Evolutionary conservation across 106 monocot genomes (phyloP).

Genomic region (Gastrodia elata): DNA sequence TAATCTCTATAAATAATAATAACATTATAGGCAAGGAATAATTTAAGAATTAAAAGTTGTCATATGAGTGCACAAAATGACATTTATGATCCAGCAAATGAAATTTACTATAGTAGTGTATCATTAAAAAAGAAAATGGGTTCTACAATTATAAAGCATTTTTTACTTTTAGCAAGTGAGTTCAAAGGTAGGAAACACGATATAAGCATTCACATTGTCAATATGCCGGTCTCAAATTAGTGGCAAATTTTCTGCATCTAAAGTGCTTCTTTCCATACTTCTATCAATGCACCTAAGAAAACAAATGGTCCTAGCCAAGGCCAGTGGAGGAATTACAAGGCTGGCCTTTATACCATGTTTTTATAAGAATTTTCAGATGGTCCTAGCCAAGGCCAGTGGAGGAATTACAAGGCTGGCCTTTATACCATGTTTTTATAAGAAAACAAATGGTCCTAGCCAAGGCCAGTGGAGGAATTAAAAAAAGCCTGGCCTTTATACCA

Average conservation of each 20-base stretch:
- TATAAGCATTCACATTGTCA: neutral
- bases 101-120: neutral
- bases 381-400: neutral
- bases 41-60: too few relatives aligned
- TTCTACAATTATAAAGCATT: neutral
- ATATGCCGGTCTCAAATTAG: neutral
- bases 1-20: neutral
- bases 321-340: too few relatives aligned
- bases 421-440: too few relatives aligned
- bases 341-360: too few relatives aligned
- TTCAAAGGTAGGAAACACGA: neutral
- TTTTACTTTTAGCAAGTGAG: neutral
- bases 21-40: too few relatives aligned
- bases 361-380: too few relatives aligned
- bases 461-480: too few relatives aligned
- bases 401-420: too few relatives aligned
- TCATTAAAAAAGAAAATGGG: neutral
- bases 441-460: neutral
- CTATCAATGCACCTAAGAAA: neutral
- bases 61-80: neutral
- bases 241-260: neutral
- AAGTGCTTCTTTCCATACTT: neutral
- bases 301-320: neutral
- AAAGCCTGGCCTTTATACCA: too few relatives aligned
- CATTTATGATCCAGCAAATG: neutral